These are phyloP conservation scores for Talaromyces sp. DNA, from an alignment of 2,329 filamentous ascomycete genomes.

Conservation along the genomic window DNA sequence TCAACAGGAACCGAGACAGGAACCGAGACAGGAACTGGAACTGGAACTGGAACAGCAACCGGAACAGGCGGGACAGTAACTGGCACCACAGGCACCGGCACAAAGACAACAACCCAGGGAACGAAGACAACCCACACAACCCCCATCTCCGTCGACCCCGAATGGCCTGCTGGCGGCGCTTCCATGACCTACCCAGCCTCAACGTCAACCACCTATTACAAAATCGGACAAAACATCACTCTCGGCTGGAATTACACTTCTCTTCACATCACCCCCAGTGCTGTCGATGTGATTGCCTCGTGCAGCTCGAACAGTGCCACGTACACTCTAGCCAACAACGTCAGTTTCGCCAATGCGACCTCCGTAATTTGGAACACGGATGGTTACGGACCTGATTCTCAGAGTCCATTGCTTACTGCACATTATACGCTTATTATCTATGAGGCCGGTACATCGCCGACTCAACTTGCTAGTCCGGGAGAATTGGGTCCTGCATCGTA, in stretches of 20 bases:
- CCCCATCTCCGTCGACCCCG: slow-evolving; percentile 48
- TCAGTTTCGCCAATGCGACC: slow-evolving; percentile 50
- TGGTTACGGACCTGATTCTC: slow-evolving; percentile 46
- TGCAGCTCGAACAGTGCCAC: slow-evolving; percentile 55
- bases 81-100: not conserved
- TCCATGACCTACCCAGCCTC: slow-evolving; percentile 56
- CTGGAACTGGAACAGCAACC: not conserved
- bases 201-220: slow-evolving; percentile 54
- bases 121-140: slow-evolving; percentile 22
- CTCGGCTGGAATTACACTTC: slow-evolving; percentile 68
- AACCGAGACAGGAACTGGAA: slow-evolving; percentile 9
- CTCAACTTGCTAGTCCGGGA: slow-evolving; percentile 50
- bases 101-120: not conserved
- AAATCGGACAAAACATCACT: slow-evolving; percentile 58
- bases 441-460: slow-evolving; percentile 51
- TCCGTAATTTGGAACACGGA: slow-evolving; percentile 58
- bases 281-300: slow-evolving; percentile 57
- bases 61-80: not conserved
- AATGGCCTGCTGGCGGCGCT: slow-evolving; percentile 54
- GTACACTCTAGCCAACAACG: slow-evolving; percentile 59
- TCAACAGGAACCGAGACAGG: slow-evolving; percentile 15
- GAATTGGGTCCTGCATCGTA: slow-evolving; percentile 51
- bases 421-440: slow-evolving; percentile 61
- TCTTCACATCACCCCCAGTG: slow-evolving; percentile 53
- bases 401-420: slow-evolving; percentile 51